Conservation (phyloP, 306 rosid species). For the Citrullus mucosospermus region DNA sequence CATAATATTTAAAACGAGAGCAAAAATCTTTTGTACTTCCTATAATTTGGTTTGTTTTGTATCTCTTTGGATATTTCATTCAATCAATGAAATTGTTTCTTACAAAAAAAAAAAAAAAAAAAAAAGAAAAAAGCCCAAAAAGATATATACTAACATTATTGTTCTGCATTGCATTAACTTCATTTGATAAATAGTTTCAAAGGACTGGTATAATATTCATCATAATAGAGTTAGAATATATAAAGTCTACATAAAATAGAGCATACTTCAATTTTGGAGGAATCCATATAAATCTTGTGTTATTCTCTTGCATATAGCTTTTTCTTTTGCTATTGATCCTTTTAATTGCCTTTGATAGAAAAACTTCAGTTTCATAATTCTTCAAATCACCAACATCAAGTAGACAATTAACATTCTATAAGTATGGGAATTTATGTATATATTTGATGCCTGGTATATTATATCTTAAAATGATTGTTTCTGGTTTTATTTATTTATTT, state of each 20-base stretch:
- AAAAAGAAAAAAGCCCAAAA: too few species aligned
- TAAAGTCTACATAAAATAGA: background rate
- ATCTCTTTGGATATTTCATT: too few species aligned
- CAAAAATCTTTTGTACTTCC: too few species aligned
- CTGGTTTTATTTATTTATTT: background rate
- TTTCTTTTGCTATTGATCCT: background rate
- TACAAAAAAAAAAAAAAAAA: too few species aligned
- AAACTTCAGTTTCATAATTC: background rate
- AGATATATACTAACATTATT: background rate
- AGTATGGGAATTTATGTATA: background rate
- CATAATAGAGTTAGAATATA: background rate
- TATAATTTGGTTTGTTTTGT: too few species aligned
- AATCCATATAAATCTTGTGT: background rate
- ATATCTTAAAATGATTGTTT: background rate
- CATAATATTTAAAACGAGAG: too few species aligned
- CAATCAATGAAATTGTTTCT: too few species aligned
- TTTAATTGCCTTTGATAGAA: background rate
- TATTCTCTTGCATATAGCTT: background rate
- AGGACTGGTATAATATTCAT: background rate
- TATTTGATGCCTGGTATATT: background rate
- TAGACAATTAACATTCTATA: background rate
- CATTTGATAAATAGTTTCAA: background rate
- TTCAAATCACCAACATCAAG: background rate
- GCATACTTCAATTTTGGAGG: background rate
- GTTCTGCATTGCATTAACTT: background rate